Evolutionary conservation across 176 grass and related monocot genomes (phyloP), one percentile per base, ranked within the genome.

Genomic region (Raddia guianensis): DNA sequence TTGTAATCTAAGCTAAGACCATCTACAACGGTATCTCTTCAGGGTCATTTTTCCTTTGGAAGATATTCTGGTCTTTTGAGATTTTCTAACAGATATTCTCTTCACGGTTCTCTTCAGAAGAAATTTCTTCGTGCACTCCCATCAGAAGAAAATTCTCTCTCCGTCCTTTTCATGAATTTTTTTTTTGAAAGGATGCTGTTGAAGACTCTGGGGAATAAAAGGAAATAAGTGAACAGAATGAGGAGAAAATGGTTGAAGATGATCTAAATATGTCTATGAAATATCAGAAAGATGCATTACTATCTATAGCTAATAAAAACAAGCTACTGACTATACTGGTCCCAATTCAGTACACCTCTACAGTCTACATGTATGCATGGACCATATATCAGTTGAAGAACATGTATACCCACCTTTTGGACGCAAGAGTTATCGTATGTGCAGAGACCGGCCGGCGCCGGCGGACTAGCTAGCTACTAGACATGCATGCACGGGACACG

Each of bases 391-490:
- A 45, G 80, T 3, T 51, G 10, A 16, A 74, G 33, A 73, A 72
- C 68, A 59, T 49, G 19, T 34, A 32, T 70, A 33, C 43, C 49
- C 49, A 55, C 8, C 16, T 74, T 86, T 86, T 74, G 63, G 33
- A 68, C 54, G 70, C 69, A 61, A 68, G 67, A 73, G 52, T 44
- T 74, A 75, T 86, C 70, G 61, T 73, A 74, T 74, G 77, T 74
- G 70, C 54, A 66, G 76, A 66, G 60, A 67, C 60, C 70, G 33
- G 44, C 7, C 37, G 37, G 37, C 37, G 66, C 54, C 6, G 20
- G 37, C 70, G 20, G 53, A 40, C 55, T 27, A 27, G 27, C 27
- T 27, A 27, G 27, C 27, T 58, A 15, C 42, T 44, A 81, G 55
- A 48, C 54, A 72, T 8, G 37, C 37, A 40, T 40, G 37, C 37